phyloP scores from a whole-genome alignment of 495 filamentous ascomycete genomes.

The Aspergillus nanangensis region DNA sequence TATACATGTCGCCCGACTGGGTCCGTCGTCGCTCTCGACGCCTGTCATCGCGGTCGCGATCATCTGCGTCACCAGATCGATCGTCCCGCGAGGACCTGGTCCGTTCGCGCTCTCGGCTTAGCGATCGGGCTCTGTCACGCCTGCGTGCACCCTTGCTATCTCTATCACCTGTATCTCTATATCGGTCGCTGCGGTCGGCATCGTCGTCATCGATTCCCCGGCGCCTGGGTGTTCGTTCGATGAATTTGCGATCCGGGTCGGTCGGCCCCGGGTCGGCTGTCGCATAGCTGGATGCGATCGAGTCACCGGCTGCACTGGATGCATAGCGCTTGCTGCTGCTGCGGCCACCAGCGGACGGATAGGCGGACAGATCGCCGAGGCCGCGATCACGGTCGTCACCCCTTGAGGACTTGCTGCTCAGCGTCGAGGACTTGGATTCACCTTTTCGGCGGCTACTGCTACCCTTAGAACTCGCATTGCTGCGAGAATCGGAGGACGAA shows the following conservation, averaged over 20 bases:
- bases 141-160: conserved; percentile 29
- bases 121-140: conserved; percentile 27
- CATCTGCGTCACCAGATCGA: conserved; percentile 8
- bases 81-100: conserved; percentile 22
- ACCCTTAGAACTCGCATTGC: conserved; percentile 28
- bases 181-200: conserved; percentile 13
- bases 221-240: conserved; percentile 29
- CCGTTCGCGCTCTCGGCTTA: conserved; percentile 30
- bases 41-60: conserved; percentile 19
- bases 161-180: conserved; percentile 19
- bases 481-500: conserved; percentile 35
- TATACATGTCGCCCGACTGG: conserved; percentile 29
- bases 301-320: conserved; percentile 38
- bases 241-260: conserved; percentile 22
- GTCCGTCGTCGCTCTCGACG: conserved; percentile 29
- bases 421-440: conserved; percentile 29
- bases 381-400: conserved; percentile 52
- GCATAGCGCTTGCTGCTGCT: conserved; percentile 33
- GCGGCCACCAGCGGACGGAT: conserved; percentile 33
- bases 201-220: conserved; percentile 18
- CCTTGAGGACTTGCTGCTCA: conserved; percentile 47
- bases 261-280: conserved; percentile 43
- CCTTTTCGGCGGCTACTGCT: conserved; percentile 27
- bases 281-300: conserved; percentile 50
- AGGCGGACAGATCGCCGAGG: conserved; percentile 34